Evolutionary conservation across 768 basidiomycete genomes (phyloP).

Genomic region (Psilocybe azurescens): DNA sequence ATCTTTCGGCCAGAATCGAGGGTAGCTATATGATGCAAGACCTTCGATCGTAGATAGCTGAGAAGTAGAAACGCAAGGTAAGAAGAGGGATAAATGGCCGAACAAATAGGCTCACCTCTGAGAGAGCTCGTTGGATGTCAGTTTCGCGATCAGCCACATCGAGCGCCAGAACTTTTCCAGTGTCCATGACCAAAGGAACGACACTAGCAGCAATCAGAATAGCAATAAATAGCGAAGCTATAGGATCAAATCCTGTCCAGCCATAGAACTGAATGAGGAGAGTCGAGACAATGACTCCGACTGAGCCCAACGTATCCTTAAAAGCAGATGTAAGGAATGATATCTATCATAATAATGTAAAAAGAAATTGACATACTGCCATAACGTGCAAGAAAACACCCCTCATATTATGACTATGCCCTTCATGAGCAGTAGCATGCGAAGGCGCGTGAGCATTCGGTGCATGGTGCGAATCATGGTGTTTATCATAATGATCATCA

Average conservation of each 20-base stretch:
- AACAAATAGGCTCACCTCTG: slow-evolving; percentile 53
- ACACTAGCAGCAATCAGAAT: slow-evolving; percentile 95
- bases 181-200: slow-evolving; percentile 92
- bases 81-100: background rate
- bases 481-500: slow-evolving; percentile 54
- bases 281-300: slow-evolving; percentile 97
- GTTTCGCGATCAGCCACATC: slow-evolving; percentile 75
- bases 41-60: slow-evolving; percentile 82
- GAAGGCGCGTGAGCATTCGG: slow-evolving; percentile 48
- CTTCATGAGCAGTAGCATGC: slow-evolving; percentile 61
- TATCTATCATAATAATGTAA: background rate
- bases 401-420: slow-evolving; percentile 98
- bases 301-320: slow-evolving; percentile 94
- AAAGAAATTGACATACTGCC: slow-evolving; percentile 63
- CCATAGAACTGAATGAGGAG: slow-evolving; percentile 94
- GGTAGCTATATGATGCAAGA: slow-evolving; percentile 76
- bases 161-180: slow-evolving; percentile 84
- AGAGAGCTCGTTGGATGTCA: slow-evolving; percentile 60
- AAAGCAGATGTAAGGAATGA: background rate
- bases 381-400: slow-evolving; percentile 98
- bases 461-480: slow-evolving; percentile 42
- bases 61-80: background rate
- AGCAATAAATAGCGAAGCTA: slow-evolving; percentile 96
- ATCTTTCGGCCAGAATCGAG: slow-evolving; percentile 98
- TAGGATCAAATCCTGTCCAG: slow-evolving; percentile 99